Evolutionary conservation across 2,329 filamentous ascomycete species (phyloP).

Genomic region (Penicillium sp.): DNA sequence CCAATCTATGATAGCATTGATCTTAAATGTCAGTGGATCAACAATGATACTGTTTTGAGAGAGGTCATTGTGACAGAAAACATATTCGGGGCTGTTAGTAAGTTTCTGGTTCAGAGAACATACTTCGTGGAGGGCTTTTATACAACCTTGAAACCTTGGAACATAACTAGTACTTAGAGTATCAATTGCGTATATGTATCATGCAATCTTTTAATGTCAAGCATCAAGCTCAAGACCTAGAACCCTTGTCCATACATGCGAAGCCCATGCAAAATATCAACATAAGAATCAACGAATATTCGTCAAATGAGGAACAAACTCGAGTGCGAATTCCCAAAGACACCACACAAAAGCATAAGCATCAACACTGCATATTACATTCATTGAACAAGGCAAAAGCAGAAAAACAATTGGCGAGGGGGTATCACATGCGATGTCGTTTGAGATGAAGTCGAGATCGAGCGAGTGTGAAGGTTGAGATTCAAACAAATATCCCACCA

Average conservation of each 20-base stretch:
- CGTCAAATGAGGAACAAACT: background rate
- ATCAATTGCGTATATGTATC: conserved; percentile 2
- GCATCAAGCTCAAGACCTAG: background rate
- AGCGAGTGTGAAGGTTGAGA: conserved; percentile 13
- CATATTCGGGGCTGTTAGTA: no score
- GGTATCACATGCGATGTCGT: conserved; percentile 32
- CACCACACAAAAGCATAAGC: no score
- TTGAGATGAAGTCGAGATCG: conserved; percentile 18
- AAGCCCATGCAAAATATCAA: conserved; percentile 6
- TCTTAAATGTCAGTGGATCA: conserved; percentile 29
- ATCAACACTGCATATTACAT: no score
- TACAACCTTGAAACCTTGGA: no score
- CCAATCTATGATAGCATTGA: conserved; percentile 38
- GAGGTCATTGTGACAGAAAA: conserved; percentile 14
- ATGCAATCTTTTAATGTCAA: background rate
- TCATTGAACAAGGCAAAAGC: no score
- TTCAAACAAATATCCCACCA: background rate
- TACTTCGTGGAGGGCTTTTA: no score
- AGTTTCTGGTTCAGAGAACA: no score
- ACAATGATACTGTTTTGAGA: conserved; percentile 13
- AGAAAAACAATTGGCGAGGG: conserved; percentile 13
- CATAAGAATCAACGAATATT: conserved; percentile 1
- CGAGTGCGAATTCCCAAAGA: no score
- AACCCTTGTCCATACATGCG: conserved; percentile 1
- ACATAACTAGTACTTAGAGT: no score